Conservation (phyloP, 2,329 filamentous ascomycete genomes). For the Diaporthe australafricana region DNA sequence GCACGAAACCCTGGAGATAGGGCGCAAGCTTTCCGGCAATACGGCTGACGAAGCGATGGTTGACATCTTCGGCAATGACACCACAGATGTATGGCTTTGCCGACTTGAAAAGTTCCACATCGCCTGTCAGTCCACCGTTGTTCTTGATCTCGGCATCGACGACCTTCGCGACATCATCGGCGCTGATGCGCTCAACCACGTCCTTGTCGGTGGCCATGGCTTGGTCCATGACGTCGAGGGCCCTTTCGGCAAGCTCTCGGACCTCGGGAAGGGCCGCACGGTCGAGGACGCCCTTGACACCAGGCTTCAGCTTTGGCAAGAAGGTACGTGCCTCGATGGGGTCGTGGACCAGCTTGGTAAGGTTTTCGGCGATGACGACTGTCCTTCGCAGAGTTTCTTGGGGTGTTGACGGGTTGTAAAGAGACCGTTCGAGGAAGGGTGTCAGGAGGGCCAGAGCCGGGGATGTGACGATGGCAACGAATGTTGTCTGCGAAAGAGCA, state of each 20-base stretch:
- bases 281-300: slow-evolving; percentile 89
- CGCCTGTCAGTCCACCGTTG: slow-evolving; percentile 70
- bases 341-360: slow-evolving; percentile 97
- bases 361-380: slow-evolving; percentile 95
- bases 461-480: slow-evolving; percentile 94
- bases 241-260: slow-evolving; percentile 86
- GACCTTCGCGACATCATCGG: slow-evolving; percentile 79
- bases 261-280: slow-evolving; percentile 95
- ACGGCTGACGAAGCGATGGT: slow-evolving; percentile 81
- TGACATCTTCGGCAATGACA: slow-evolving; percentile 90
- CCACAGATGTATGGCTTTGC: slow-evolving; percentile 81
- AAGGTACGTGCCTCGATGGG: slow-evolving; percentile 95
- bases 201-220: slow-evolving; percentile 83
- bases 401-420: slow-evolving; percentile 90
- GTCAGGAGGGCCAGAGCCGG: slow-evolving; percentile 95
- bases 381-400: slow-evolving; percentile 97
- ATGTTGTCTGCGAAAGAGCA: slow-evolving; percentile 96
- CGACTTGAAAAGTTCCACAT: slow-evolving; percentile 74
- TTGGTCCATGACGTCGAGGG: slow-evolving; percentile 88
- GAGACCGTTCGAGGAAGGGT: slow-evolving; percentile 90
- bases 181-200: slow-evolving; percentile 73
- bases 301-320: slow-evolving; percentile 92
- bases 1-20: slow-evolving; percentile 80
- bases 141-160: slow-evolving; percentile 82
- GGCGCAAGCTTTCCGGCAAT: slow-evolving; percentile 76